A percentile compares a stretch with the other conserved stretches of the same genome.
Conservation (phyloP, 2,329 filamentous ascomycete genomes). For the Trichoderma semiorbis region DNA sequence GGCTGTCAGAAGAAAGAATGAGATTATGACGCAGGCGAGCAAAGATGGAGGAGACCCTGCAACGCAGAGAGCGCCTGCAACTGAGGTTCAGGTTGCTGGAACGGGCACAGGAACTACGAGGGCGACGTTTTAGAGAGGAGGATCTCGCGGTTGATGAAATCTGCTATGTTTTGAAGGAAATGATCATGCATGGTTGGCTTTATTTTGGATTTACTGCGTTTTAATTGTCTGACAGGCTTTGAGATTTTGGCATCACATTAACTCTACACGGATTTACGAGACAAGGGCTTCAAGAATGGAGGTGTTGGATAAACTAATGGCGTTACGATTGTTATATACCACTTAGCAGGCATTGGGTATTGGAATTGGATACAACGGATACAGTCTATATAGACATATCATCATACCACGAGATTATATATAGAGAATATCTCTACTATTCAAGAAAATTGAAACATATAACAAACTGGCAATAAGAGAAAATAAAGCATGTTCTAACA, state of each 20-base stretch:
- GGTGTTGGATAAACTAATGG: not conserved
- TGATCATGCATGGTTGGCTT: not conserved
- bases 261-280: not conserved
- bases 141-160: not conserved
- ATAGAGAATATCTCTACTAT: not conserved
- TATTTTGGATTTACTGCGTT: not conserved
- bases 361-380: not conserved
- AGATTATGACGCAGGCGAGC: constrained; percentile 40
- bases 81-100: constrained; percentile 23
- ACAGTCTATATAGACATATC: not conserved
- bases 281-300: too few relatives aligned
- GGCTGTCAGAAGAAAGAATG: constrained; percentile 48
- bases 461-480: not conserved
- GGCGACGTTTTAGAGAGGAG: constrained; percentile 23
- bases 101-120: constrained; percentile 17
- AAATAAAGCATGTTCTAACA: not conserved
- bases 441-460: not conserved
- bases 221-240: not conserved
- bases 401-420: not conserved
- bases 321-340: not conserved
- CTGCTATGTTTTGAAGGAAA: not conserved
- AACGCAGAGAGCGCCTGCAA: constrained; percentile 31
- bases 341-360: not conserved
- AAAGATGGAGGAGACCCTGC: constrained; percentile 26
- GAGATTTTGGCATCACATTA: not conserved